Evolutionary conservation across 192 early-diverging fungal genomes (phyloP).

Genomic region (Mortierella antarctica): DNA sequence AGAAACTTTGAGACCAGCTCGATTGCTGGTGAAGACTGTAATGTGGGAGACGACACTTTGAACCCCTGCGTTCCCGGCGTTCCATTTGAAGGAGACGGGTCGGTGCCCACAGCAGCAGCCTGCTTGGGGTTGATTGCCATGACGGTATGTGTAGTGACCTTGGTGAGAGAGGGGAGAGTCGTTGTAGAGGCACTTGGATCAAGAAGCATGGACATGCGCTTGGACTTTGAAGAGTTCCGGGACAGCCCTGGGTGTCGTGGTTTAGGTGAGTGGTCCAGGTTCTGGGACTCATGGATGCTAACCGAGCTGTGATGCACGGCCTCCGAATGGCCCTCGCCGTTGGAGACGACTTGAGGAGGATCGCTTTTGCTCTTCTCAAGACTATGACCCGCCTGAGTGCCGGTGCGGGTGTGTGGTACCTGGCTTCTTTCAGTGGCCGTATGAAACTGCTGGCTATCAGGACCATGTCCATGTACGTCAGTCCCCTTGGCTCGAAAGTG

Average conservation of each 20-base stretch:
- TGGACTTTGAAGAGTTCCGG: constrained; percentile 30
- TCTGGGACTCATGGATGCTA: constrained; percentile 35
- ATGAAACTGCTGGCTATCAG: background rate
- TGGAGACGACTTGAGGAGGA: constrained; percentile 17
- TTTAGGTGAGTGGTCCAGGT: constrained; percentile 16
- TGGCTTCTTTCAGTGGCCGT: background rate
- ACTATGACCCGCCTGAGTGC: constrained; percentile 14
- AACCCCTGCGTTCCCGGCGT: background rate
- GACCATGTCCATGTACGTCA: background rate
- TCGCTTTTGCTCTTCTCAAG: constrained; percentile 40
- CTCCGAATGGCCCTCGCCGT: background rate
- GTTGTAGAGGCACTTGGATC: constrained; percentile 32
- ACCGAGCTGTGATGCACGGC: constrained; percentile 19
- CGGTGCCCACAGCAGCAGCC: constrained; percentile 11
- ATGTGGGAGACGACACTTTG: constrained; percentile 19
- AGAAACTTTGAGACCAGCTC: constrained; percentile 40
- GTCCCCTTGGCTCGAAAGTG: too few relatives aligned
- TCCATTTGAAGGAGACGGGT: constrained; percentile 1
- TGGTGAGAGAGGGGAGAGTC: constrained; percentile 29
- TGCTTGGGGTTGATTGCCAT: constrained; percentile 37
- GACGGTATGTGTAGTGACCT: constrained; percentile 40
- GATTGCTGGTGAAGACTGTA: constrained; percentile 30
- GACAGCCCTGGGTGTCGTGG: constrained; percentile 11
- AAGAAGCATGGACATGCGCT: constrained; percentile 40
- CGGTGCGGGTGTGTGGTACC: background rate